Conservation (phyloP, 108 stramenopile genomes). For the Nitzschia inconspicua region DNA sequence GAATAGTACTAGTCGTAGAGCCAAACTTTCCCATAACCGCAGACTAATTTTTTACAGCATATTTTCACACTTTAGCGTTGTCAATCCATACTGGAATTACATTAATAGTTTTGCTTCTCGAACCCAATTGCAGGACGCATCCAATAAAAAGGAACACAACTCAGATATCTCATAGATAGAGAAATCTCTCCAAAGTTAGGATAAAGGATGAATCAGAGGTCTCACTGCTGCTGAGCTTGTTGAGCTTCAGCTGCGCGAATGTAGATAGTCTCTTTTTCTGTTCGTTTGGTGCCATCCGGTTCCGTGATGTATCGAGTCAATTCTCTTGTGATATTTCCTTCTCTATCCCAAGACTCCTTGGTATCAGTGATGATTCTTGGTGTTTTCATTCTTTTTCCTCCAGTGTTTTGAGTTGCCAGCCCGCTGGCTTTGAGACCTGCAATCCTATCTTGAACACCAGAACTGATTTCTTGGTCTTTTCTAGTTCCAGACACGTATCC, state of each 20-base stretch:
- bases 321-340: slow-evolving; percentile 32
- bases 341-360: slow-evolving; percentile 31
- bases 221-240: too few relatives aligned
- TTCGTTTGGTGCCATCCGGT: slow-evolving; percentile 31
- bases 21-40: too few relatives aligned
- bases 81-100: too few relatives aligned
- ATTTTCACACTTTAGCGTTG: too few relatives aligned
- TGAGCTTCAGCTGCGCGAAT: slow-evolving; percentile 12
- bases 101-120: too few relatives aligned
- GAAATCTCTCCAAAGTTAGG: too few relatives aligned
- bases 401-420: slow-evolving; percentile 7
- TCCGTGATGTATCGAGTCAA: slow-evolving; percentile 31
- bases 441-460: slow-evolving; percentile 9
- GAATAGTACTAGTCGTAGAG: too few relatives aligned
- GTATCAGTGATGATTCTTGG: slow-evolving; percentile 35
- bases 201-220: too few relatives aligned
- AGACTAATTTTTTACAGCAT: too few relatives aligned
- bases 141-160: too few relatives aligned
- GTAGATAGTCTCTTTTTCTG: slow-evolving; percentile 27
- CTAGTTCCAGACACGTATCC: slow-evolving; percentile 8
- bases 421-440: slow-evolving; percentile 13
- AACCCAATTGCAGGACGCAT: too few relatives aligned
- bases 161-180: too few relatives aligned
- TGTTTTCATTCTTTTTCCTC: slow-evolving; percentile 23
- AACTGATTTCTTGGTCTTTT: slow-evolving; percentile 9